Base-by-base conservation (phyloP, 2,329 filamentous ascomycete genomes). In the Cladosporium colombiae region DNA sequence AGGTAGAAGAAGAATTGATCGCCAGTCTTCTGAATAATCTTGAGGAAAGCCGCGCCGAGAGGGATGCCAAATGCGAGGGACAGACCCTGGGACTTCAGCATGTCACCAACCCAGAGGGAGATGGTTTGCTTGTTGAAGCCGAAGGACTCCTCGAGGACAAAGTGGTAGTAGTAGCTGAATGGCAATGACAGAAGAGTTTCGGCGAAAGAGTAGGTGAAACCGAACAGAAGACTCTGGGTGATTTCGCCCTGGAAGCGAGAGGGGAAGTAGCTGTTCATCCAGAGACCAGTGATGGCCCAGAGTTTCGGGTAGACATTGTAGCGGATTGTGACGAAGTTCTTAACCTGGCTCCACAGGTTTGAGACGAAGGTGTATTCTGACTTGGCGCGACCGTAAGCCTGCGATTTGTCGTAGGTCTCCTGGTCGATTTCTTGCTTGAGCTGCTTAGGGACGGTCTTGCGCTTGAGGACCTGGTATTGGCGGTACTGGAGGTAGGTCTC, bases 91-190 rank as follows among this genome's bases (percentile, higher is more conserved):
- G 90, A 89, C 85, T 99, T 99, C 81, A 98, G 78, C 82, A 97
- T 88, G 78, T 99, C 95, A 73, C 87, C 91, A 62, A 97, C 77
- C 84, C 94, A 99, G 33, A 98, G 84, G 78, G 88, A 89, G 64
- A 92, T 82, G 0, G 95, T 98, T 84, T 97, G 93, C 83, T 99
- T 99, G 81, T 99, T 99, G 87, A 99, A 99, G 59, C 95, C 95
- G 74, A 96, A 99, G 77, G 92, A 91, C 81, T 97, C 93, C 80
- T 99, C 95, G 65, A 99, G 84, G 57, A 98, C 91, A 75, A 99
- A 99, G 14, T 92, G 95, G 81, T 93, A 89, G 83, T 98, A 99
- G 78, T 97, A 88, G 64, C 88, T 91, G 67, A 89, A 86, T 3
- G 95, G 95, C 62, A 98, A 82, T 65, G 89, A 90, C 69, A 97